Percentiles rank a stretch among this genome's conserved stretches.
Evolutionary conservation across 176 grass and related monocot genomes (phyloP).

Genomic region (Oryza longistaminata): DNA sequence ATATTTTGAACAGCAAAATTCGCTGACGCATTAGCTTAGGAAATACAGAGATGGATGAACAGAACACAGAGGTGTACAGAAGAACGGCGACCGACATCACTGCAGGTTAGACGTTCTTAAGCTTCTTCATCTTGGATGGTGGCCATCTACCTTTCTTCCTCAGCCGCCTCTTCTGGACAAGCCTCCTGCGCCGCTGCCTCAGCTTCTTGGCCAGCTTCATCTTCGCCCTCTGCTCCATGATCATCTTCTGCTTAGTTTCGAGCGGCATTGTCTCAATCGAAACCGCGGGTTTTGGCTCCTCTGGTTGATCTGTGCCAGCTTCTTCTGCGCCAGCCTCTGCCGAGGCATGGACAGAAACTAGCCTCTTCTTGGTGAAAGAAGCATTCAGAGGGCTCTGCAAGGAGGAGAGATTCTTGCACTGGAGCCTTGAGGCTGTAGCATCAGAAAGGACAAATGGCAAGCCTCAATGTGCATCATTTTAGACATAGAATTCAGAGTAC

Average conservation of each 20-base stretch:
- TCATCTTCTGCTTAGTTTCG: constrained; percentile 75
- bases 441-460: not conserved
- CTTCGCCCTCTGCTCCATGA: constrained; percentile 53
- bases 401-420: constrained; percentile 40
- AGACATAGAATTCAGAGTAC: constrained; percentile 1
- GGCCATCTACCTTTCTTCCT: constrained; percentile 94
- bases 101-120: constrained; percentile 52
- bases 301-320: constrained; percentile 40
- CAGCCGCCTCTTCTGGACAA: constrained; percentile 72
- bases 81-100: not conserved
- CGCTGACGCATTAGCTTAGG: not conserved
- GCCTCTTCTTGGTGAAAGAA: constrained; percentile 44
- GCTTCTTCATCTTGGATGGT: constrained; percentile 86
- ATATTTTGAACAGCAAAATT: constrained; percentile 39
- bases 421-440: constrained; percentile 61
- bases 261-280: constrained; percentile 65
- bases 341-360: constrained; percentile 46
- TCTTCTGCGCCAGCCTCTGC: constrained; percentile 47
- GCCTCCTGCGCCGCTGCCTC: constrained; percentile 64
- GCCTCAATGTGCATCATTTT: not conserved
- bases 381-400: constrained; percentile 32
- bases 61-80: not conserved
- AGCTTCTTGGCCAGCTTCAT: constrained; percentile 80
- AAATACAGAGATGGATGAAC: not conserved
- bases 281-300: constrained; percentile 34